Evolutionary conservation across 2,329 filamentous ascomycete genomes (phyloP).

Genomic region (Fusarium acutatum): DNA sequence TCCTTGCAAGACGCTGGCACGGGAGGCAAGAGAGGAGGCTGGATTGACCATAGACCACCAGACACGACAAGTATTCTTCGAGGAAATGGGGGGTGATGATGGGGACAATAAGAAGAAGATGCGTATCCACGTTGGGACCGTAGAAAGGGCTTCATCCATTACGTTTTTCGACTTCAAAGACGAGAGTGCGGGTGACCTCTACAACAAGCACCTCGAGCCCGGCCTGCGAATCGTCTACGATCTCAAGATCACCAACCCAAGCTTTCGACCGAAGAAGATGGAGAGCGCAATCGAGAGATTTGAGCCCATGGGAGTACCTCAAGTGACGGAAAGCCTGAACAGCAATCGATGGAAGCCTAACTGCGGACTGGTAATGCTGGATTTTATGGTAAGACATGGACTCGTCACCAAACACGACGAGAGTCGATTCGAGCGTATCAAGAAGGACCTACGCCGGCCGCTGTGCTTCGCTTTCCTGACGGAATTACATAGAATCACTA

Average conservation of each 20-base stretch:
- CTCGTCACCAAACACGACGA: conserved; percentile 40
- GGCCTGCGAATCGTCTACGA: conserved; percentile 51
- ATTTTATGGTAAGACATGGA: conserved; percentile 47
- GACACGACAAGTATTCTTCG: conserved; percentile 26
- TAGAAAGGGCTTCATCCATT: conserved; percentile 39
- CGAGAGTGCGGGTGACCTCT: conserved; percentile 37
- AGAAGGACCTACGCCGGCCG: conserved; percentile 33
- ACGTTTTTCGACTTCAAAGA: conserved; percentile 49
- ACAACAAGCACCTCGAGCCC: conserved; percentile 48
- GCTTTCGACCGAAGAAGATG: conserved; percentile 35
- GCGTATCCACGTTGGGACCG: conserved; percentile 30
- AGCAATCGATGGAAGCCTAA: conserved; percentile 49
- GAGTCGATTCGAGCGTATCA: conserved; percentile 31
- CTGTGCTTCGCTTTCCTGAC: conserved; percentile 41
- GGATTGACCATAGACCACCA: conserved; percentile 24
- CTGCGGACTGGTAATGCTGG: conserved; percentile 51
- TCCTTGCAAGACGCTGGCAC: conserved; percentile 42
- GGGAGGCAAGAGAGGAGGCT: conserved; percentile 49
- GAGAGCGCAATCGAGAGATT: conserved; percentile 44
- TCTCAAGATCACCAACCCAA: conserved; percentile 41
- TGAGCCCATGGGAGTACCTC: conserved; percentile 38
- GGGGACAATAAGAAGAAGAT: background rate
- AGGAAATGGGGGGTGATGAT: background rate
- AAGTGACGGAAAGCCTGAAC: conserved; percentile 43
- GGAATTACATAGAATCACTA: conserved; percentile 14